Conservation (phyloP, 805 yeast species). For the Cyberlindnera japonica region DNA sequence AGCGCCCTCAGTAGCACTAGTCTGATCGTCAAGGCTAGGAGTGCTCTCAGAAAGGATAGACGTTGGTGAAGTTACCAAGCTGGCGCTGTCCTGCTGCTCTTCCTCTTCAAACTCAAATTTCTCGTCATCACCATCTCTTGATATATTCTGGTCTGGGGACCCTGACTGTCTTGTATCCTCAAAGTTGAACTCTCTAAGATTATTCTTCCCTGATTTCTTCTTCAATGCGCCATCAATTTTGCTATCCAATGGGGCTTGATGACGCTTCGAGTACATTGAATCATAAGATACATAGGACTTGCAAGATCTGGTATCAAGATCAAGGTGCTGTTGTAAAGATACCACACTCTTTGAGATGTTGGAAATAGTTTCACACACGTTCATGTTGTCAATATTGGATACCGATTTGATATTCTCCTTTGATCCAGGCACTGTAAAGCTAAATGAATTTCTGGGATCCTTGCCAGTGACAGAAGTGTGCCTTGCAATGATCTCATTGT, state of each 20-base stretch:
- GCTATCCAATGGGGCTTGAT: no score
- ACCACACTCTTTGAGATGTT: constrained; percentile 24
- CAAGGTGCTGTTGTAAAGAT: constrained; percentile 19
- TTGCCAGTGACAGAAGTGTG: constrained; percentile 16
- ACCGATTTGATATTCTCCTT: constrained; percentile 5
- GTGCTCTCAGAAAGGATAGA: constrained; percentile 21
- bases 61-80: constrained; percentile 16
- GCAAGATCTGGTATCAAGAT: constrained; percentile 12
- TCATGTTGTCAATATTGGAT: constrained; percentile 29
- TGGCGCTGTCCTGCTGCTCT: constrained; percentile 9
- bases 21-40: constrained; percentile 5
- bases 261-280: constrained; percentile 29
- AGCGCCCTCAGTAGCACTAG: constrained; percentile 4
- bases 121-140: constrained; percentile 18
- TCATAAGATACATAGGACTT: constrained; percentile 58
- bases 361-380: constrained; percentile 27
- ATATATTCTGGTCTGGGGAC: constrained; percentile 1
- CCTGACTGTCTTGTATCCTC: constrained; percentile 20
- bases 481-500: constrained; percentile 34
- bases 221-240: constrained; percentile 30
- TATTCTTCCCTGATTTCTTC: constrained; percentile 48
- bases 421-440: constrained; percentile 19
- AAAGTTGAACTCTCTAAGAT: constrained; percentile 45
- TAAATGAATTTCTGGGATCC: constrained; percentile 15
- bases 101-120: constrained; percentile 16